phyloP scores from a whole-genome alignment of 2,329 filamentous ascomycete species.

The Stagonosporopsis tanaceti region DNA sequence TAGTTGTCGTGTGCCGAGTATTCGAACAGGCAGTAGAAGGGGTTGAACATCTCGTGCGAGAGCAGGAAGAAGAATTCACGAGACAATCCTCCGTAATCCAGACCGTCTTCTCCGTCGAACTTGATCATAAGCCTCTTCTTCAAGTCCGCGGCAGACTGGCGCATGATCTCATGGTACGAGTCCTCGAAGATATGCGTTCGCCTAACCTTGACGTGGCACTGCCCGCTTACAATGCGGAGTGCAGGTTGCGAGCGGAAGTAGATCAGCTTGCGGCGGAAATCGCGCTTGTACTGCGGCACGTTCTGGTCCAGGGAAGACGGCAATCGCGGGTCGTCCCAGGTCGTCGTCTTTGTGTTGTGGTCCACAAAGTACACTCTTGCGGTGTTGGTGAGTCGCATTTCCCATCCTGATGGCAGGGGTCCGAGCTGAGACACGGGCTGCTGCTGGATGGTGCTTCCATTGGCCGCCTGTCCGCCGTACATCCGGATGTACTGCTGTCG shows the following conservation, averaged over 20 bases:
- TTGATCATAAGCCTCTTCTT: constrained; percentile 99
- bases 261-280: constrained; percentile 96
- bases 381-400: constrained; percentile 99
- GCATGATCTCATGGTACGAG: constrained; percentile 97
- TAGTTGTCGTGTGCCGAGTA: constrained; percentile 99
- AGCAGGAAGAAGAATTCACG: constrained; percentile 98
- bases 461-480: constrained; percentile 85
- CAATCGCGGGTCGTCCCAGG: constrained; percentile 95
- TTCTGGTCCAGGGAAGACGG: constrained; percentile 97
- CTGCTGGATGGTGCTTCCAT: constrained; percentile 87
- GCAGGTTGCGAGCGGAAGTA: constrained; percentile 99
- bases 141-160: constrained; percentile 91
- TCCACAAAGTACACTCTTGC: constrained; percentile 98
- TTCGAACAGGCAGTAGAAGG: constrained; percentile 99
- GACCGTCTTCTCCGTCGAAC: constrained; percentile 96
- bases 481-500: constrained; percentile 98
- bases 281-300: constrained; percentile 98
- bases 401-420: constrained; percentile 95
- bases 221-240: constrained; percentile 91
- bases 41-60: constrained; percentile 99
- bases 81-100: constrained; percentile 97
- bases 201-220: constrained; percentile 97
- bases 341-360: constrained; percentile 99
- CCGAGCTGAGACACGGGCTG: constrained; percentile 97
- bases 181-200: constrained; percentile 98